phyloP scores from a whole-genome alignment of 2,329 filamentous ascomycete species.

The Ophiobolus disseminans region DNA sequence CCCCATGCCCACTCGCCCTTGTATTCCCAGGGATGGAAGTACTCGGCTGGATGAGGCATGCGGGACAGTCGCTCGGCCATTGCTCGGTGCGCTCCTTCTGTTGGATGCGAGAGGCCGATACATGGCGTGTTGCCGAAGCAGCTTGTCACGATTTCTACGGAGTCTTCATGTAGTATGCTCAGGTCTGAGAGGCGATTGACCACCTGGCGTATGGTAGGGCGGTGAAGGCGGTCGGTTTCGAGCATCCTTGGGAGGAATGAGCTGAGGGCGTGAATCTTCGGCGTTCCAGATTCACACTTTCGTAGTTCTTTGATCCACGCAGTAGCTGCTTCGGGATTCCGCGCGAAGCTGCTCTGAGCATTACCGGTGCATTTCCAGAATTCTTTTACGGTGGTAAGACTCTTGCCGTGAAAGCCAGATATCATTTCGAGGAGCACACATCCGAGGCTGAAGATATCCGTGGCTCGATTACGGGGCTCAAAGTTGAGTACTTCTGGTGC shows the following conservation, averaged over 20 bases:
- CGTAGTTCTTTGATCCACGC: slow-evolving; percentile 1
- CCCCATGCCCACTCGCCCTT: not conserved
- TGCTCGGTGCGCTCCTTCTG: not conserved
- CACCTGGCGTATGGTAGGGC: slow-evolving; percentile 9
- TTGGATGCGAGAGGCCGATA: not conserved
- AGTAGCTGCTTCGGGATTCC: slow-evolving; percentile 12
- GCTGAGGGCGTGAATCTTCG: not conserved
- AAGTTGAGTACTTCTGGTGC: slow-evolving; percentile 22
- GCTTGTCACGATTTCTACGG: too few species aligned
- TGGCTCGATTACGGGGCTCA: slow-evolving; percentile 18
- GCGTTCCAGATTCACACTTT: not conserved
- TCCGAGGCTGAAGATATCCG: slow-evolving; percentile 24
- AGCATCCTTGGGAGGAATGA: slow-evolving; percentile 2
- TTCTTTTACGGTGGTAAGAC: slow-evolving; percentile 1
- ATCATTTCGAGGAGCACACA: slow-evolving; percentile 24
- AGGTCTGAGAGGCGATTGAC: slow-evolving; percentile 4
- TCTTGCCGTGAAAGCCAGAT: slow-evolving; percentile 11
- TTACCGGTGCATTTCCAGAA: slow-evolving; percentile 18
- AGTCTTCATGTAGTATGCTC: not conserved
- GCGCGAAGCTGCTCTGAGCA: slow-evolving; percentile 17
- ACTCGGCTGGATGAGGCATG: not conserved
- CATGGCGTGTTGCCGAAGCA: not conserved
- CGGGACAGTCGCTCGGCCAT: not conserved
- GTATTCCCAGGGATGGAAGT: not conserved
- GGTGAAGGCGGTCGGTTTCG: not conserved